These are phyloP conservation scores for Auricularia auricula-judae DNA, from an alignment of 768 basidiomycete genomes.

Conservation along the genomic window DNA sequence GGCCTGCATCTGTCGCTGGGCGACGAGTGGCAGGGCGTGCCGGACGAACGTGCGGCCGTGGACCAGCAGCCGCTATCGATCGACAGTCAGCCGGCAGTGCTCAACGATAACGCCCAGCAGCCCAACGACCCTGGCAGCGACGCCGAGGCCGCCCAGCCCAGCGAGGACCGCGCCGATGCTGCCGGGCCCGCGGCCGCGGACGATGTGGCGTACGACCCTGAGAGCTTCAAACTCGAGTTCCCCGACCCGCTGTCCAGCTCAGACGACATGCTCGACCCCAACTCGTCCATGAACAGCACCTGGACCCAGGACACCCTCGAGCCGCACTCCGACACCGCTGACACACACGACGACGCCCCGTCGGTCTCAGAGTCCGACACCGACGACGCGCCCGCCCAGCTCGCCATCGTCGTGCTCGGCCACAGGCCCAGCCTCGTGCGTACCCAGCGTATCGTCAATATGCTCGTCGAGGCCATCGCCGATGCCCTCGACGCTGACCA, in stretches of 20 bases:
- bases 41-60: not conserved
- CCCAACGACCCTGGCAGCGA: not conserved
- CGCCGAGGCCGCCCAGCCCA: not conserved
- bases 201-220: not conserved
- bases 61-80: not conserved
- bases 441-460: not conserved
- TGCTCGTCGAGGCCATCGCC: not conserved
- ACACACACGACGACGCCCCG: not conserved
- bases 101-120: not conserved
- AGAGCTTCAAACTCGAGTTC: not conserved
- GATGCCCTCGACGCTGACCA: not conserved
- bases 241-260: not conserved
- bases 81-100: not conserved
- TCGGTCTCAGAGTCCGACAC: no score
- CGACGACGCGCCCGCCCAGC: not conserved
- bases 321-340: not conserved
- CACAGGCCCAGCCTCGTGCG: not conserved
- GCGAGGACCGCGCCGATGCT: not conserved
- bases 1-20: not conserved
- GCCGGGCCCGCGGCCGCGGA: not conserved
- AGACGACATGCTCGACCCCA: not conserved
- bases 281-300: not conserved
- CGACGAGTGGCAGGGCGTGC: not conserved
- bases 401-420: not conserved
- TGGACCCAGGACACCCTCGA: not conserved